A percentile compares a stretch with the other conserved stretches of the same genome.
Conservation (phyloP, 495 filamentous ascomycete genomes). For the Chaetomium tenue region DNA sequence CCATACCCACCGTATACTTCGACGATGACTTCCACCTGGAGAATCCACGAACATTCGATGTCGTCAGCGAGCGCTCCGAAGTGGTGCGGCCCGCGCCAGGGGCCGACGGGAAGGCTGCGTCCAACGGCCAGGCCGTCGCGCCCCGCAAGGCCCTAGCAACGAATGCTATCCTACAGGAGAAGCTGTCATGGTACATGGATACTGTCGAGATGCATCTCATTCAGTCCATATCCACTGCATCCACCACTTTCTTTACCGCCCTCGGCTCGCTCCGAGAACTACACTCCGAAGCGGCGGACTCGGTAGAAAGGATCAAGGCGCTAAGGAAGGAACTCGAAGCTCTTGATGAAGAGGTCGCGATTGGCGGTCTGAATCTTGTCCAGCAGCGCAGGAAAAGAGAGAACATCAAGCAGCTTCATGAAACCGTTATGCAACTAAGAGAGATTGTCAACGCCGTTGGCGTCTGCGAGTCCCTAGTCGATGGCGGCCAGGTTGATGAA, state of each 20-base stretch:
- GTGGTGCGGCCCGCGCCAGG: conserved; percentile 69
- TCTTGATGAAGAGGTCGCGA: conserved; percentile 83
- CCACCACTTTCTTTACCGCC: conserved; percentile 94
- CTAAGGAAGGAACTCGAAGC: conserved; percentile 73
- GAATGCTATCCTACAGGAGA: conserved; percentile 98
- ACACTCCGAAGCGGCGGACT: conserved; percentile 88
- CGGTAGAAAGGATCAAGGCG: conserved; percentile 79
- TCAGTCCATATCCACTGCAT: conserved; percentile 90
- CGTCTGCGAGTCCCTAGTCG: conserved; percentile 75
- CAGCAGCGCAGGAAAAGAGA: conserved; percentile 76
- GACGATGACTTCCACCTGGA: conserved; percentile 94
- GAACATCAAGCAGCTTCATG: conserved; percentile 78
- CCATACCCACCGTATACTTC: conserved; percentile 90
- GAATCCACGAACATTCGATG: conserved; percentile 93
- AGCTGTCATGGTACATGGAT: conserved; percentile 99
- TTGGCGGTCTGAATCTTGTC: conserved; percentile 81
- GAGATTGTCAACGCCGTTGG: conserved; percentile 72
- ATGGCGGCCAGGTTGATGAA: conserved; percentile 73
- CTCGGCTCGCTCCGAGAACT: conserved; percentile 86
- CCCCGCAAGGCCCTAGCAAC: conserved; percentile 88
- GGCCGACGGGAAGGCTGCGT: conserved; percentile 52
- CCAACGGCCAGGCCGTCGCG: conserved; percentile 61
- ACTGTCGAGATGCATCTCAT: conserved; percentile 98
- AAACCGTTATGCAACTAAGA: conserved; percentile 78
- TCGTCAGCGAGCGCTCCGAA: conserved; percentile 94